These are phyloP conservation scores for Fusarium decemcellulare DNA, from an alignment of 2,329 filamentous ascomycete species.

Conservation along the genomic window DNA sequence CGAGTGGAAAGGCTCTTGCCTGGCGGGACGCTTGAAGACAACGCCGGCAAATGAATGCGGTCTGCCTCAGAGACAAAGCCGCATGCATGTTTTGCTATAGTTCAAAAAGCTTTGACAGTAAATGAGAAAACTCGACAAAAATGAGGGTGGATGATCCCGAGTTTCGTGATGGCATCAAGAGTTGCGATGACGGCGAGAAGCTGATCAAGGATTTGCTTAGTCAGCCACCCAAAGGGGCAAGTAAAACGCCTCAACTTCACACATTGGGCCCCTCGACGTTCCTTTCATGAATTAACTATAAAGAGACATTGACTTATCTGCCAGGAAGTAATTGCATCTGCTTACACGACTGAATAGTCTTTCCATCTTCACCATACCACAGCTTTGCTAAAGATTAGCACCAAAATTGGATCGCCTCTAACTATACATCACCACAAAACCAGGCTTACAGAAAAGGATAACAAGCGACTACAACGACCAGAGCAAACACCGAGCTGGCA, in stretches of 20 bases:
- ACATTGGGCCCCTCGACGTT: not conserved
- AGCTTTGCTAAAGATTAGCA: conserved; percentile 30
- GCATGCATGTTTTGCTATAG: not conserved
- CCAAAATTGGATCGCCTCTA: conserved; percentile 25
- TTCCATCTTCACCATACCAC: not conserved
- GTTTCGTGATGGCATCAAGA: not conserved
- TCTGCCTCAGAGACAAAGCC: conserved; percentile 10
- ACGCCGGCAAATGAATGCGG: conserved; percentile 35
- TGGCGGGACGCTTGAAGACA: conserved; percentile 36
- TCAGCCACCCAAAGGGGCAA: conserved; percentile 24
- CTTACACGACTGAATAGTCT: conserved; percentile 17
- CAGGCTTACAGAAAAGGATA: conserved; percentile 20
- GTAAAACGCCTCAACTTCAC: not conserved
- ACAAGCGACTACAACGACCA: conserved; percentile 27
- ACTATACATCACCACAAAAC: not conserved
- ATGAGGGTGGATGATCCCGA: not conserved
- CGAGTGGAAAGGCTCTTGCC: conserved; percentile 3
- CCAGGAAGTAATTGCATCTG: conserved; percentile 7
- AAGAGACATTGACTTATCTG: conserved; percentile 9
- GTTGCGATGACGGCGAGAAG: conserved; percentile 29
- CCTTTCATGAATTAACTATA: conserved; percentile 10
- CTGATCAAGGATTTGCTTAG: conserved; percentile 27
- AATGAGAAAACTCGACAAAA: not conserved
- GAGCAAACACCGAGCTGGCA: conserved; percentile 15
- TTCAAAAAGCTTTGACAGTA: not conserved